Conservation (phyloP, 2,329 filamentous ascomycete species). For the Pseudogymnoascus sp. region DNA sequence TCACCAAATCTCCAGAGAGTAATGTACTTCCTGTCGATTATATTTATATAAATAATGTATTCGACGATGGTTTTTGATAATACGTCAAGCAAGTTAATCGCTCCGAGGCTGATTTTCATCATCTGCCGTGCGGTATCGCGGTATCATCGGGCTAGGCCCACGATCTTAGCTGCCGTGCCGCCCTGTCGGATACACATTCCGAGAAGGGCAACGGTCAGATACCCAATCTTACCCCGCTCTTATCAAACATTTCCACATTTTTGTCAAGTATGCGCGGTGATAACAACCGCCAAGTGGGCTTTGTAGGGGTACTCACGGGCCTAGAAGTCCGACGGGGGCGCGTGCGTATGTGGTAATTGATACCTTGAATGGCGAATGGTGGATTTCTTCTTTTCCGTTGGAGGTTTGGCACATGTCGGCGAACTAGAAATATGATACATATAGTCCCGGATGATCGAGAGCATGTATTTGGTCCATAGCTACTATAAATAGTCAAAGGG, state of each 20-base stretch:
- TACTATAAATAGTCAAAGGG: neutral
- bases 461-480: neutral
- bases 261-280: constrained; percentile 15
- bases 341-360: neutral
- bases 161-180: neutral
- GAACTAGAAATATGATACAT: neutral
- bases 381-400: neutral
- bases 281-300: constrained; percentile 14
- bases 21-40: neutral
- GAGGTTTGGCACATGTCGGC: neutral
- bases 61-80: neutral
- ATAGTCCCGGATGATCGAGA: neutral
- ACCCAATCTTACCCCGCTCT: constrained; percentile 11
- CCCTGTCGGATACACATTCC: constrained; percentile 8
- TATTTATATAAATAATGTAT: neutral
- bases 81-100: neutral
- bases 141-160: neutral
- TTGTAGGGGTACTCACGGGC: neutral
- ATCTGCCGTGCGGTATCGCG: neutral
- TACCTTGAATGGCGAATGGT: neutral
- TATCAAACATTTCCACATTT: constrained; percentile 11
- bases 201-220: neutral
- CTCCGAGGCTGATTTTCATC: neutral
- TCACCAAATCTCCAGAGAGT: neutral
- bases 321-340: neutral